Base-by-base conservation (phyloP, 2,329 filamentous ascomycete species). In the Claviceps paspali region DNA sequence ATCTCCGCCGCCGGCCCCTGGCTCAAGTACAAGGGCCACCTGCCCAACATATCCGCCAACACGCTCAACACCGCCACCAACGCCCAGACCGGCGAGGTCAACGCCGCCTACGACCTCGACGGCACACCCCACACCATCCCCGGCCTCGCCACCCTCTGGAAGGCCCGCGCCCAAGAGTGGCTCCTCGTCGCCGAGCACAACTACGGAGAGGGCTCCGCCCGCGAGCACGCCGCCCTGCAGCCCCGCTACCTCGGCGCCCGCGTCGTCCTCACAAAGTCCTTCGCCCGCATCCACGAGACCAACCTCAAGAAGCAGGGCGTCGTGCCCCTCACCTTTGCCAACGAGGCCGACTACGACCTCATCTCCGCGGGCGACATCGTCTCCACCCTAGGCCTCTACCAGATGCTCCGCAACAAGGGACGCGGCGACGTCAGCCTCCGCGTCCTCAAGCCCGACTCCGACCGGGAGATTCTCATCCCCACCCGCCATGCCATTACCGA, bases 11-110 rank as follows among this genome's bases (percentile, higher is more conserved):
- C 88, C 1, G 88, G 88, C 5, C 88, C 88, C 12, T 96, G 88
- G 88, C 75, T 98, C 48, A 96, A 96, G 64, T 98, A 96, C 76
- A 96, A 96, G 70, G 91, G 91, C 44, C 91, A 98, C 61, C 75
- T 98, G 44, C 85, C 91, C 58, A 98, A 98, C 68, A 98, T 98
- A 59, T 82, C 79, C 49, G 85, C 85, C 55, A 98, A 98, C 72
- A 98, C 91, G 2, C 76, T 98, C 47, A 95, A 95, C 62, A 91
- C 86, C 38, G 91, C 91, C 42, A 71, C 87, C 55, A 95, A 95
- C 60, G 86, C 82, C 30, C 84, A 83, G 44, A 98, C 88, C 0
- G 82, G 80, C 48, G 87, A 94, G 60, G 87, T 91, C 45, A 96
- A 96, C 59, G 78, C 73, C 15, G 91, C 88, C 5, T 91, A 93